Base-by-base conservation (phyloP, 2,329 filamentous ascomycete genomes). In the Ceratocystiopsis minuta region DNA sequence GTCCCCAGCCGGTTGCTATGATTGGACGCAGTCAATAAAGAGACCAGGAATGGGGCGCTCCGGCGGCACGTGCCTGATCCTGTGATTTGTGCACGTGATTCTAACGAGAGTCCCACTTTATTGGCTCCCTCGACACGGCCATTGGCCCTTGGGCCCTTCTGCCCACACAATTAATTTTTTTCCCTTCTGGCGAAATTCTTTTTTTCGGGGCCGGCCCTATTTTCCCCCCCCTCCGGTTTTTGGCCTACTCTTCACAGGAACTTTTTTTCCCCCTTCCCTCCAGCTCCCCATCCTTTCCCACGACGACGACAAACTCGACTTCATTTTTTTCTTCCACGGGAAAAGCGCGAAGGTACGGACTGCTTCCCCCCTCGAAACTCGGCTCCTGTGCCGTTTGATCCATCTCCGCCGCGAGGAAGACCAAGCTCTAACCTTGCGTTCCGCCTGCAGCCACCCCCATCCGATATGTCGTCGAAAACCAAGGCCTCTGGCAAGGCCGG, bases 401-500 rank as follows among this genome's bases (percentile, higher is more conserved):
- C n/a, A n/a, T n/a, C n/a, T n/a, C n/a, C n/a, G n/a, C 37, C 34
- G 10, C 36, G 37, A 42, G 43, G 43, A 43, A 42, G 20, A 40
- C 36, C 2, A 34, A 34, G 11, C 43, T 45, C 42, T 42, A 41
- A 16, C 12, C 15, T 18, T 16, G 34, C 38, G 28, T 34, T 12
- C 12, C 32, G 37, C 36, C 38, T 16, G 18, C 44, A 46, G 33
- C 41, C 39, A 37, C n/a, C n/a, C n/a, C n/a, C 42, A 36, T 34
- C 16, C 16, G 75, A 68, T 70, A 80, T 80, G 75, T 78, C 76
- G 63, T 63, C 68, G 58, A 74, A 67, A 60, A 60, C 64, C 69
- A 80, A 77, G 69, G 67, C 70, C 52, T 62, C 72, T 58, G 80
- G 79, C 72, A 81, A 80, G 70, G 49, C 57, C 48, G 64, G 67